These are phyloP conservation scores for Thymus quinquecostatus DNA, from an alignment of 257 asterid species.

Conservation along the genomic window DNA sequence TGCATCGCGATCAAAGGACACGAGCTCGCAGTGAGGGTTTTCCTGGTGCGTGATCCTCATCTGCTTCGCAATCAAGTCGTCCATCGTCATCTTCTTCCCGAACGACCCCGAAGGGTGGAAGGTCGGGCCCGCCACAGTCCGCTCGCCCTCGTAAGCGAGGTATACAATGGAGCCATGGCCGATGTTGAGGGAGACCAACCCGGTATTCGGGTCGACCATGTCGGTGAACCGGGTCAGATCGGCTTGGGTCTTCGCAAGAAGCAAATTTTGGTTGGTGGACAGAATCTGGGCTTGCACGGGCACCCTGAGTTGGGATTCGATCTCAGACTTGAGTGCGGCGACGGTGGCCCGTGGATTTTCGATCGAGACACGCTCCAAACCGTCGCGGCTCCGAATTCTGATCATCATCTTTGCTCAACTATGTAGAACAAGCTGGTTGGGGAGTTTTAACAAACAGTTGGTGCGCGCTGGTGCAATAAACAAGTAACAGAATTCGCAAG, in stretches of 20 bases:
- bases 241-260: conserved; percentile 68
- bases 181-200: conserved; percentile 54
- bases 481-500: not conserved
- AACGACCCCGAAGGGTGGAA: conserved; percentile 82
- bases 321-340: conserved; percentile 61
- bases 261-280: conserved; percentile 82
- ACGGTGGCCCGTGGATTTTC: conserved; percentile 70
- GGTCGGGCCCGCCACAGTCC: conserved; percentile 72
- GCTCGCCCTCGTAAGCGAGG: conserved; percentile 87
- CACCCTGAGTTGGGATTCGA: conserved; percentile 79
- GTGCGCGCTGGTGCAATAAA: conserved; percentile 29
- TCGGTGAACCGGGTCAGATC: conserved; percentile 71
- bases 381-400: conserved; percentile 98
- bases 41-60: conserved; percentile 92
- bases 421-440: not conserved
- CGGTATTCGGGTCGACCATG: conserved; percentile 57
- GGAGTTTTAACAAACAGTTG: conserved; percentile 38
- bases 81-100: conserved; percentile 98
- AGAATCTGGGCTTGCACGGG: conserved; percentile 79
- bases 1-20: conserved; percentile 91
- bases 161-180: conserved; percentile 79
- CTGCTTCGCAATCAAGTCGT: conserved; percentile 92
- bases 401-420: conserved; percentile 70
- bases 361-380: conserved; percentile 85
- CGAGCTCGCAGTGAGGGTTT: conserved; percentile 83